Evolutionary conservation across 441 rosid species (phyloP), one percentile per base, ranked within the genome.

Genomic region (Brassica balearica): DNA sequence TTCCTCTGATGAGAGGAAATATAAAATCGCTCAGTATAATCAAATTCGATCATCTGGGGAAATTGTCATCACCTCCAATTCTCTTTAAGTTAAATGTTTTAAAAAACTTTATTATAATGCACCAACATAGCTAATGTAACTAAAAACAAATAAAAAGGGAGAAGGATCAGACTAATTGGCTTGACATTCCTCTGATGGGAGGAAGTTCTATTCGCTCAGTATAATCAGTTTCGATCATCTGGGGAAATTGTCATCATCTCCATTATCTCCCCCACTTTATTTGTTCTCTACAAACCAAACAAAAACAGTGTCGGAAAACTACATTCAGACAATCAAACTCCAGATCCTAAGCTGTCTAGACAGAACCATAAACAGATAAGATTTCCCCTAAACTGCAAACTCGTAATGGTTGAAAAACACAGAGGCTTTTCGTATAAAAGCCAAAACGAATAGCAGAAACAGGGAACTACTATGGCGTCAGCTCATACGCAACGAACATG

Each of bases 161-260:
- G 48, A 46, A 36, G 69, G 69, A 65, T 65, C 69, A 65, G 69
- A 65, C 15, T 19, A 36, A 65, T 36, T 36, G 80, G 80, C 80
- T 77, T 77, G 80, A 77, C 6, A 36, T 70, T 46, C 55, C 75
- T 77, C 75, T 62, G 74, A 48, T 68, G 63, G 58, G 55, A 53
- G 77, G 55, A 78, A 78, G 5, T 70, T 29, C 8, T 2, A 36
- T 11, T 79, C 75, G 82, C 78, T 61, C 15, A 68, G 20, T 79
- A 68, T 79, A 73, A 73, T 79, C 82, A 68, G 82, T 34, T 73
- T 73, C 78, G 78, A 79, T 79, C 78, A 73, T 79, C 51, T 79
- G 82, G 82, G 82, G 82, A 78, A 78, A 78, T 77, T 77, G 77
- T 79, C 82, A 79, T 79, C 77, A 73, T 38, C 22, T 74, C 79